Base-by-base conservation (phyloP, 176 grass and related monocot species). In the Aegilops tauschii region DNA sequence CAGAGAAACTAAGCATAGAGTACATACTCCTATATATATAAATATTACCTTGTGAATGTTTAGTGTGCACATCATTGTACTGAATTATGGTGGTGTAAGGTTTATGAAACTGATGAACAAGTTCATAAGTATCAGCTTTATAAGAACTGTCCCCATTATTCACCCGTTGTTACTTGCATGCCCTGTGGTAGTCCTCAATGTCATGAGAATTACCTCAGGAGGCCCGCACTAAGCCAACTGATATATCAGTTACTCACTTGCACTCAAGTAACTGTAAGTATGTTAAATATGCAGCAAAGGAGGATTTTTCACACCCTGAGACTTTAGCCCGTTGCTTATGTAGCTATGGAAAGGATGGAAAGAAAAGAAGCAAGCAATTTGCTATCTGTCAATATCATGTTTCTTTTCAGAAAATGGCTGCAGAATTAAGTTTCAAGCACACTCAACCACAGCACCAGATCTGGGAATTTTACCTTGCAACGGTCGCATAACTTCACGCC, bases 401-500 rank as follows among this genome's bases (percentile, higher is more conserved):
- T 69, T 9, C 5, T 9, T 68, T 39, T 35, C 34, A 71, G 35
- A n/a, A 9, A 35, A 39, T n/a, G 8, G 39, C 3, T 68, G 9
- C 68, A 85, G 7, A 23, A 35, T 39, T 17, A 23, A 12, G 16
- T 83, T 70, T 2, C 62, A 77, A 2, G 4, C 42, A 45, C 42
- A 45, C 9, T n/a, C 5, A 61, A 21, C 10, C 17, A 63, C 56
- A 36, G 3, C 36, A 77, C 6, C 0, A 23, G 21, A 3, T 7
- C 8, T 25, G 8, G 9, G 12, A 78, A 30, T 39, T 72, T 87
- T 94, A 95, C 96, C 96, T 98, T 98, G 89, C 96, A 98, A 32
- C 93, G 90, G 4, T 73, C 16, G 27, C 96, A 98, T 85, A 98
- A 86, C 79, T 94, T 95, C 44, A 98, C 96, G 27, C 96, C 96